These are phyloP conservation scores for Globisporangium rhizosaccharum DNA, from an alignment of 352 stramenopile species.

Conservation along the genomic window DNA sequence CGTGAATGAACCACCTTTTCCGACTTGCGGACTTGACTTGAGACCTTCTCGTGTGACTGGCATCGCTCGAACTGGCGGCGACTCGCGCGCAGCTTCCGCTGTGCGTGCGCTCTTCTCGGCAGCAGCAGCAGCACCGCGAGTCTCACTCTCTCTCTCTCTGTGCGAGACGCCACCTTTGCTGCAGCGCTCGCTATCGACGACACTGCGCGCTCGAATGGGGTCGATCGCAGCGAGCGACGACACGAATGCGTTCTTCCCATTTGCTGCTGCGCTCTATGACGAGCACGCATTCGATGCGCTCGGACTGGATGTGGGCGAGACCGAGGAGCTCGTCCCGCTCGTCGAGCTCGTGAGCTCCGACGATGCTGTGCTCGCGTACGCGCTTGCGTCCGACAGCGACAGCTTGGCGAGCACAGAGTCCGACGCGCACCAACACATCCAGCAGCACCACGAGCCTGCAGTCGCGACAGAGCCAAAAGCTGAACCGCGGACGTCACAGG, in stretches of 20 bases:
- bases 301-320: neutral
- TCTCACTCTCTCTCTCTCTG: neutral
- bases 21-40: too few relatives aligned
- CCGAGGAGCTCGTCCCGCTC: constrained; percentile 1
- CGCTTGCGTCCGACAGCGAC: neutral
- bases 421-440: neutral
- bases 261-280: constrained; percentile 1
- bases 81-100: too few relatives aligned
- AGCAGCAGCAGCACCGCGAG: neutral
- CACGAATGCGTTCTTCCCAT: neutral
- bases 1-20: too few relatives aligned
- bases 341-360: constrained; percentile 6
- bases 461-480: neutral
- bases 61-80: too few relatives aligned
- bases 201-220: neutral
- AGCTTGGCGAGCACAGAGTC: neutral
- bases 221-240: neutral
- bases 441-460: too few relatives aligned
- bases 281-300: neutral
- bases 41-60: too few relatives aligned
- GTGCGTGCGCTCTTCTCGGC: too few relatives aligned
- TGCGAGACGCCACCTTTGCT: neutral
- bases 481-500: too few relatives aligned
- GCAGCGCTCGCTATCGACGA: neutral
- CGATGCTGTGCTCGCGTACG: neutral